Conservation (phyloP, 768 basidiomycete species). For the Trichaptum fuscoviolaceum region DNA sequence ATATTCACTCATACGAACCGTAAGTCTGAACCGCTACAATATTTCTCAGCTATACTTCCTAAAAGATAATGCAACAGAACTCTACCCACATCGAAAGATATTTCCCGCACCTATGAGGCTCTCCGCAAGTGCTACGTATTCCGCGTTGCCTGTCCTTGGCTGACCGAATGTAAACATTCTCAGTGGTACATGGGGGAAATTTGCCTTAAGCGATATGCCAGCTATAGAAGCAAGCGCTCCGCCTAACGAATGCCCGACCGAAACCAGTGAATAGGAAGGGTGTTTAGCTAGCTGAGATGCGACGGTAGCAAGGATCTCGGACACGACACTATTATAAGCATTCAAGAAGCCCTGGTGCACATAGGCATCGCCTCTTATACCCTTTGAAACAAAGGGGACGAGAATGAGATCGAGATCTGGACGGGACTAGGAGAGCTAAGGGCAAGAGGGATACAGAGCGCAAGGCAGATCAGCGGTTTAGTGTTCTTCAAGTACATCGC, state of each 20-base stretch:
- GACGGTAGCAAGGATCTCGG: slow-evolving; percentile 12
- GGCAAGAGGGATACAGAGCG: too few relatives aligned
- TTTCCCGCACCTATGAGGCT: slow-evolving; percentile 28
- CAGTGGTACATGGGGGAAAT: slow-evolving; percentile 14
- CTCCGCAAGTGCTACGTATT: slow-evolving; percentile 38
- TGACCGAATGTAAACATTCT: slow-evolving; percentile 48
- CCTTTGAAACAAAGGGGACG: too few relatives aligned
- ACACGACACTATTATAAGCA: slow-evolving; percentile 19
- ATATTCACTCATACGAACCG: slow-evolving; percentile 22
- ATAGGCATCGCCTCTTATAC: not conserved
- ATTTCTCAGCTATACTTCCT: slow-evolving; percentile 3
- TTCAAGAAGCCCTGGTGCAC: slow-evolving; percentile 18
- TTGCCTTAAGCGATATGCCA: slow-evolving; percentile 15
- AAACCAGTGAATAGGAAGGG: slow-evolving; percentile 12
- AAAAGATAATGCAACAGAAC: not conserved
- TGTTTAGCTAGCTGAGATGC: slow-evolving; percentile 10
- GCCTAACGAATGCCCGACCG: slow-evolving; percentile 23
- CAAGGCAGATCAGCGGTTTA: too few relatives aligned
- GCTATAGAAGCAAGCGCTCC: slow-evolving; percentile 20
- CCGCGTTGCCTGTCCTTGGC: slow-evolving; percentile 40
- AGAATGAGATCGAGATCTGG: too few relatives aligned
- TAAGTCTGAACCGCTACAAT: slow-evolving; percentile 38
- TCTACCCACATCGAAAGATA: slow-evolving; percentile 35
- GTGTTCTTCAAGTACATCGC: too few relatives aligned
- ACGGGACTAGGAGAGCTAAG: too few relatives aligned